Evolutionary conservation across 371 early-diverging fungal genomes (phyloP).

Genomic region (Apophysomyces sp.): DNA sequence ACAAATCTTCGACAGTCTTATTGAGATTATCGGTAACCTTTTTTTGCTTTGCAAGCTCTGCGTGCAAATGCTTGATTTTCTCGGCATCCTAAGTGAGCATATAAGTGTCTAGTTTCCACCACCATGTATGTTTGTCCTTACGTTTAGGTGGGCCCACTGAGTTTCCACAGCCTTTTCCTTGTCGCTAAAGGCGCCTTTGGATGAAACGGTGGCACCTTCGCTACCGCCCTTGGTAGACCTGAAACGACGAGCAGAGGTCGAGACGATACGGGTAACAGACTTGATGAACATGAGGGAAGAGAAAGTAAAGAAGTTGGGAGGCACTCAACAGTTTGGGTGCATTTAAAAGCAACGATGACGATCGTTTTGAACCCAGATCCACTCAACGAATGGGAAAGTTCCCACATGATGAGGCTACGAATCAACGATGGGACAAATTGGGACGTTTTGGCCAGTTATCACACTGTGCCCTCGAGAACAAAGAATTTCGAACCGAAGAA

Average conservation of each 20-base stretch:
- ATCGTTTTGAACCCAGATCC: too few relatives aligned
- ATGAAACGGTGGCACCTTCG: conserved; percentile 17
- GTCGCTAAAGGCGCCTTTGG: conserved; percentile 13
- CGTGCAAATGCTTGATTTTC: neutral
- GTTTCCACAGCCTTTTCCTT: conserved; percentile 27
- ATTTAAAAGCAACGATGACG: neutral
- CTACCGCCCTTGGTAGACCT: conserved; percentile 3
- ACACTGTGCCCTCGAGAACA: too few relatives aligned
- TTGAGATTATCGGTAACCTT: neutral
- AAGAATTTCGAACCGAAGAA: too few relatives aligned
- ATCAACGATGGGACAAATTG: too few relatives aligned
- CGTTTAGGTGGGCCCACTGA: conserved; percentile 24
- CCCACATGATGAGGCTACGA: too few relatives aligned
- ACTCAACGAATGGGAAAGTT: too few relatives aligned
- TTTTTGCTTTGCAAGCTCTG: neutral
- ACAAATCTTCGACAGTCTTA: neutral
- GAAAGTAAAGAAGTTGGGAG: neutral
- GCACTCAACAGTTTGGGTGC: neutral
- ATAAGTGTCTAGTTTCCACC: neutral
- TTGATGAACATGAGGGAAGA: neutral
- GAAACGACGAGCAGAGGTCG: conserved; percentile 2
- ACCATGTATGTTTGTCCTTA: conserved; percentile 1
- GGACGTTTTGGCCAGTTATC: too few relatives aligned
- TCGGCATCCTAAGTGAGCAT: neutral
- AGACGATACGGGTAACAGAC: neutral